Conservation (phyloP, 306 rosid genomes). For the Echinosophora koreensis region DNA sequence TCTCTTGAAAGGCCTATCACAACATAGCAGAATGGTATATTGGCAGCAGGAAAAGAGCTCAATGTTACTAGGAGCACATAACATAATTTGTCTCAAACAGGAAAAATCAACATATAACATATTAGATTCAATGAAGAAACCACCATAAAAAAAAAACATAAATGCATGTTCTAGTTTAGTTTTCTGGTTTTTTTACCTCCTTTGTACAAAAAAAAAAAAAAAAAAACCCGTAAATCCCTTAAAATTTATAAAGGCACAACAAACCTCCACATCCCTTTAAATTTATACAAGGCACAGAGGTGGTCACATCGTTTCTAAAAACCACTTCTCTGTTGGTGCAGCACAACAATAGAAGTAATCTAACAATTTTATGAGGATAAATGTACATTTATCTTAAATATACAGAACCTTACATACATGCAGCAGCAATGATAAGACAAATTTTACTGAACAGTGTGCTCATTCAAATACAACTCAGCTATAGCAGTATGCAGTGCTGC, state of each 20-base stretch:
- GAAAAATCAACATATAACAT: conserved; percentile 33
- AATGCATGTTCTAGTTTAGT: too few relatives aligned
- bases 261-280: neutral
- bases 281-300: conserved; percentile 7
- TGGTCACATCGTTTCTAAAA: neutral
- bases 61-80: conserved; percentile 7
- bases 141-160: too few relatives aligned
- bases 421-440: conserved; percentile 1
- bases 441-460: conserved; percentile 34
- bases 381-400: neutral
- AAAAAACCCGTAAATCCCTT: neutral
- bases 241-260: conserved; percentile 1
- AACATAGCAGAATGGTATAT: conserved; percentile 37
- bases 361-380: neutral
- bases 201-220: too few relatives aligned
- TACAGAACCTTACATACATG: neutral
- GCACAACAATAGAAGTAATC: neutral
- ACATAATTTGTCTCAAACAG: conserved; percentile 33
- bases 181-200: too few relatives aligned
- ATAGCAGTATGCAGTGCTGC: conserved; percentile 68
- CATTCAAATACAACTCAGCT: conserved; percentile 63
- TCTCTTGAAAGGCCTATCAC: conserved; percentile 7
- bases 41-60: conserved; percentile 18
- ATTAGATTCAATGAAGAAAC: conserved; percentile 21
- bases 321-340: neutral